Percentiles rank a stretch among this genome's conserved stretches.
phyloP scores from a whole-genome alignment of 75 land plant genomes.

The Gnetum montanum region DNA sequence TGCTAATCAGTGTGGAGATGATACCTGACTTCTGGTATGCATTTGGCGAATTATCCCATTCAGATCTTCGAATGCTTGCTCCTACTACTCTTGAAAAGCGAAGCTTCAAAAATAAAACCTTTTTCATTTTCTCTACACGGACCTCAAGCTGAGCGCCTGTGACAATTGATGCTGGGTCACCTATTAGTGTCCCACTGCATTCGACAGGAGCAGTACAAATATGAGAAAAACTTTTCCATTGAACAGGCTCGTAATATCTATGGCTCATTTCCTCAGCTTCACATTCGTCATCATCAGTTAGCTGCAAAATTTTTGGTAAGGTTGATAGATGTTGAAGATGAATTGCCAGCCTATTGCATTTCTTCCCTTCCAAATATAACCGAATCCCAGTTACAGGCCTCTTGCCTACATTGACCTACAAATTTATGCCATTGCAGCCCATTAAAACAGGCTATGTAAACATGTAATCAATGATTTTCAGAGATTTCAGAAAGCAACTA shows the following conservation, averaged over 20 bases:
- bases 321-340: constrained; percentile 79
- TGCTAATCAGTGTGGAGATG: constrained; percentile 43
- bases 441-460: too few relatives aligned
- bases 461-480: too few relatives aligned
- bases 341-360: constrained; percentile 57
- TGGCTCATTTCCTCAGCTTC: constrained; percentile 12
- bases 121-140: constrained; percentile 42
- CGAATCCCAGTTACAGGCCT: constrained; percentile 72
- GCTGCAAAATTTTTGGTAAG: constrained; percentile 45
- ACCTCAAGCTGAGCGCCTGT: constrained; percentile 71
- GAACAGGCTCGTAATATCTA: constrained; percentile 57
- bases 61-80: constrained; percentile 51
- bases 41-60: constrained; percentile 49
- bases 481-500: too few relatives aligned
- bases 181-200: constrained; percentile 27
- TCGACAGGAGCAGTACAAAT: constrained; percentile 73
- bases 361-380: constrained; percentile 69
- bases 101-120: constrained; percentile 59
- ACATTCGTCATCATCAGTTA: constrained; percentile 25
- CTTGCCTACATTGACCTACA: constrained; percentile 51
- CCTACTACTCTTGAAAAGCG: constrained; percentile 43
- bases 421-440: too few relatives aligned
- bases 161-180: constrained; percentile 48
- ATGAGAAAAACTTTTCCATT: constrained; percentile 68
- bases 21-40: constrained; percentile 46